These are phyloP conservation scores for Cercospora beticola DNA, from an alignment of 2,329 filamentous ascomycete genomes.

Conservation along the genomic window DNA sequence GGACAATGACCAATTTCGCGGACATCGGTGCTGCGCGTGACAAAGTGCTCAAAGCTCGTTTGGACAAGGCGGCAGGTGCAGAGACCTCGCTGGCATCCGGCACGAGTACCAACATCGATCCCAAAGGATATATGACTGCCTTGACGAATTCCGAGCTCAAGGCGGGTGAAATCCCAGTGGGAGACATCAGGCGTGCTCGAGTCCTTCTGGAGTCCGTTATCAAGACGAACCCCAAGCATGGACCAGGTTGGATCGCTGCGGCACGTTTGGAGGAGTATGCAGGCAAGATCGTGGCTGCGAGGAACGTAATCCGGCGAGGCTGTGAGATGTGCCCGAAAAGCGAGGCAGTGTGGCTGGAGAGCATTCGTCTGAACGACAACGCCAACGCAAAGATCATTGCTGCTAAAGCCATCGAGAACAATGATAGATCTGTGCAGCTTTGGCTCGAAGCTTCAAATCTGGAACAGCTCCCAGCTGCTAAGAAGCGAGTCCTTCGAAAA, in stretches of 20 bases:
- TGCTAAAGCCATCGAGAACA: slow-evolving; percentile 87
- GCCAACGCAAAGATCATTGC: slow-evolving; percentile 96
- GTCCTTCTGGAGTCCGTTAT: slow-evolving; percentile 94
- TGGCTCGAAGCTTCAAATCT: slow-evolving; percentile 97
- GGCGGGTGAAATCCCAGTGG: slow-evolving; percentile 79
- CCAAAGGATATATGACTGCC: slow-evolving; percentile 92
- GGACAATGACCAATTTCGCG: slow-evolving; percentile 96
- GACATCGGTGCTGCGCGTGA: slow-evolving; percentile 95
- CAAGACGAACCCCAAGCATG: slow-evolving; percentile 93
- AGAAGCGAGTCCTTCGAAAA: slow-evolving; percentile 88
- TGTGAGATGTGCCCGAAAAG: slow-evolving; percentile 90
- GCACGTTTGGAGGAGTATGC: slow-evolving; percentile 89
- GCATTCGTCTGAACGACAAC: slow-evolving; percentile 83
- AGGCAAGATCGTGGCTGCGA: slow-evolving; percentile 84
- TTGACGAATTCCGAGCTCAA: slow-evolving; percentile 77
- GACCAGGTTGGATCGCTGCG: slow-evolving; percentile 92
- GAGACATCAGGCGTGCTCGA: slow-evolving; percentile 91
- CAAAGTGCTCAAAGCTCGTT: slow-evolving; percentile 89
- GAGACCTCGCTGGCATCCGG: slow-evolving; percentile 62
- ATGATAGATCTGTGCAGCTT: slow-evolving; percentile 79
- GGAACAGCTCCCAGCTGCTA: slow-evolving; percentile 76
- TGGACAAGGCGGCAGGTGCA: slow-evolving; percentile 81
- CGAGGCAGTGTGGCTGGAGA: slow-evolving; percentile 94
- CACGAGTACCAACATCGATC: slow-evolving; percentile 86
- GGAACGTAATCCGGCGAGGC: slow-evolving; percentile 82